phyloP scores from a whole-genome alignment of 495 filamentous ascomycete species.

The Mytilinidion resinicola region DNA sequence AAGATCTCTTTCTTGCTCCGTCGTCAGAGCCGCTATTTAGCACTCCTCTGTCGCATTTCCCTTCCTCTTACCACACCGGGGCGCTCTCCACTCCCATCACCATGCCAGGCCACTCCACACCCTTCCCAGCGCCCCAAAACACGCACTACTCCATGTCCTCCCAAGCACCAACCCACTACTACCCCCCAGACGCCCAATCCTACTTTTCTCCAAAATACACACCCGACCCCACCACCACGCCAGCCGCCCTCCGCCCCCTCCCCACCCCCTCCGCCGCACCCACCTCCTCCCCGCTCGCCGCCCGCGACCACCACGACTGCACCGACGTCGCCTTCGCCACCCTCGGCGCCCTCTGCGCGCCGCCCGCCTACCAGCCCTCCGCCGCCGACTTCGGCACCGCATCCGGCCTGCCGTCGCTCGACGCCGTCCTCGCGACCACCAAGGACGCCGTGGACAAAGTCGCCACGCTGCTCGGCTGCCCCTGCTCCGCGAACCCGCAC shows the following conservation, averaged over 20 bases:
- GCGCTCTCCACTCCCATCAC: slow-evolving; percentile 5
- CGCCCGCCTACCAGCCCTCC: slow-evolving; percentile 20
- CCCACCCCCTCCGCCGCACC: slow-evolving; percentile 11
- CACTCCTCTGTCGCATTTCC: slow-evolving; percentile 9
- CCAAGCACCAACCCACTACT: slow-evolving; percentile 4
- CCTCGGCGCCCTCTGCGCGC: slow-evolving; percentile 21
- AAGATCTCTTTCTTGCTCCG: slow-evolving; percentile 20
- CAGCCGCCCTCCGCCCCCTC: slow-evolving; percentile 16
- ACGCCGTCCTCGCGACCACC: slow-evolving; percentile 24
- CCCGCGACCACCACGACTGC: slow-evolving; percentile 19
- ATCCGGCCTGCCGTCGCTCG: slow-evolving; percentile 17
- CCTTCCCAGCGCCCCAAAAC: slow-evolving; percentile 16
- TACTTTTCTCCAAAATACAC: not conserved
- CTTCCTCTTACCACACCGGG: not conserved
- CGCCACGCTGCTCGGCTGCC: slow-evolving; percentile 20
- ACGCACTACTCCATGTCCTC: slow-evolving; percentile 13
- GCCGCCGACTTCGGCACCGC: slow-evolving; percentile 16
- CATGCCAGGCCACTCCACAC: slow-evolving; percentile 21
- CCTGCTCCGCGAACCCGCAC: slow-evolving; percentile 24
- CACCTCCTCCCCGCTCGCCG: slow-evolving; percentile 3
- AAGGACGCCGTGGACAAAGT: slow-evolving; percentile 25
- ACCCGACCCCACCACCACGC: not conserved
- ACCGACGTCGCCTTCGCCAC: slow-evolving; percentile 25
- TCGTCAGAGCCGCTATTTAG: slow-evolving; percentile 9
- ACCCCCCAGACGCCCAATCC: not conserved